Percentiles rank a stretch among this genome's conserved stretches.
These are phyloP conservation scores for Zelopaecilomyces penicillatus DNA, from an alignment of 2,329 filamentous ascomycete species.

Conservation along the genomic window DNA sequence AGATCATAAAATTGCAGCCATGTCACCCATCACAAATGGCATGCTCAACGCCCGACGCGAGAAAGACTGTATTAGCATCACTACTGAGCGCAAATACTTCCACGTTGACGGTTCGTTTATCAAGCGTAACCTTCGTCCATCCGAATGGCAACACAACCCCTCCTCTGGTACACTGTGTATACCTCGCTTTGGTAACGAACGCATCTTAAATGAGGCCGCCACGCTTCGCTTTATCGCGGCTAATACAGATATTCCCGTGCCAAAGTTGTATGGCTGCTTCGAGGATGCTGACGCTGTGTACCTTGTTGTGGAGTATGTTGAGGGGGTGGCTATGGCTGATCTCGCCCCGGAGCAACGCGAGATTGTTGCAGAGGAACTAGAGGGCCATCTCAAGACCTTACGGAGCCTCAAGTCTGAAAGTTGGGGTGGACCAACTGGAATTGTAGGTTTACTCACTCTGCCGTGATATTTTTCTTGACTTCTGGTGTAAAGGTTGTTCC, in stretches of 20 bases:
- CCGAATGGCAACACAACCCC: conserved; percentile 9
- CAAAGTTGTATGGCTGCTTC: conserved; percentile 10
- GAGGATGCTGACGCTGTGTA: conserved; percentile 7
- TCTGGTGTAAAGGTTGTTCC: conserved; percentile 6
- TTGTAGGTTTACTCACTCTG: conserved; percentile 2
- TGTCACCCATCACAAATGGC: conserved; percentile 3
- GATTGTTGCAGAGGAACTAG: conserved; percentile 9
- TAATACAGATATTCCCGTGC: conserved; percentile 13
- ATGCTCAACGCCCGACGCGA: conserved; percentile 5
- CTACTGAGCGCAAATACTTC: conserved; percentile 8
- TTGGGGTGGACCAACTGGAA: conserved; percentile 10
- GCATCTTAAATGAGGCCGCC: conserved; percentile 12
- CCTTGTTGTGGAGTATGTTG: conserved; percentile 5
- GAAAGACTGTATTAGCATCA: conserved; percentile 3
- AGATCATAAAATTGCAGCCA: background rate
- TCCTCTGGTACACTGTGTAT: conserved; percentile 3
- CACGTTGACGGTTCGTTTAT: conserved; percentile 6
- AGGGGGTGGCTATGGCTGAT: conserved; percentile 5
- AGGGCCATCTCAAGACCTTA: conserved; percentile 6
- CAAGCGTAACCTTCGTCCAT: conserved; percentile 8
- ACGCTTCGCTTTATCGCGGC: conserved; percentile 9
- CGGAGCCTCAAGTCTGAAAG: conserved; percentile 8
- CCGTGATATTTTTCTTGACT: background rate
- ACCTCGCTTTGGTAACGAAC: conserved; percentile 10
- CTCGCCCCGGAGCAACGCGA: conserved; percentile 5